Percentiles rank a stretch among this genome's conserved stretches.
phyloP scores from a whole-genome alignment of 495 filamentous ascomycete genomes.

The Penicillium maclennaniae region DNA sequence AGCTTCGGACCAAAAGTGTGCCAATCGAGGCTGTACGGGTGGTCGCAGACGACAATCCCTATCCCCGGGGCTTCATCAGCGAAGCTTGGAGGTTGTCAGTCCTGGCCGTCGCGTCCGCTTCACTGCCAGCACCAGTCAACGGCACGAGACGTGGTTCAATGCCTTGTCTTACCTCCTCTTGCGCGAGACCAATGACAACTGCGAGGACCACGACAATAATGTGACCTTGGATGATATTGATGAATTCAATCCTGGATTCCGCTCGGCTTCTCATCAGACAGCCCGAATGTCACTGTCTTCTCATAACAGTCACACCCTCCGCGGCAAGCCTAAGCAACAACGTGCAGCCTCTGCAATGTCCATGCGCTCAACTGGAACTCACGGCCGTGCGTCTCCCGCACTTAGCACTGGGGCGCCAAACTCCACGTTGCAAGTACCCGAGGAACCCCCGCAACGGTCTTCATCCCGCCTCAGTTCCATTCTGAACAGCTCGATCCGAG shows the following conservation, averaged over 20 bases:
- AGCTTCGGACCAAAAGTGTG: conserved; percentile 90
- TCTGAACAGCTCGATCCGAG: conserved; percentile 44
- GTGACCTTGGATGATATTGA: conserved; percentile 73
- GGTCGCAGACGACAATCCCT: conserved; percentile 92
- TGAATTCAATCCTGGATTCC: conserved; percentile 79
- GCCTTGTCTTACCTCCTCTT: conserved; percentile 89
- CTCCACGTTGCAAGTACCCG: conserved; percentile 37
- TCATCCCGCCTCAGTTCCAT: conserved; percentile 43
- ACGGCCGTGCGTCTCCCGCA: conserved; percentile 41
- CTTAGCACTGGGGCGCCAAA: conserved; percentile 42
- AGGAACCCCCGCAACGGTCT: conserved; percentile 36
- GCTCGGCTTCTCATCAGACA: conserved; percentile 50
- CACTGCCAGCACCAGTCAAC: conserved; percentile 86
- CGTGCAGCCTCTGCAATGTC: conserved; percentile 47
- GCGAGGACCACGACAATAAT: conserved; percentile 56
- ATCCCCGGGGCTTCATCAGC: conserved; percentile 92
- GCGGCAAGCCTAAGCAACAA: conserved; percentile 50
- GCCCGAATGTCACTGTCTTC: conserved; percentile 74
- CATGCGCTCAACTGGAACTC: conserved; percentile 38
- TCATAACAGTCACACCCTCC: conserved; percentile 68
- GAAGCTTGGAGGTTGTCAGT: conserved; percentile 86
- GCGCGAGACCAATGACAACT: conserved; percentile 58
- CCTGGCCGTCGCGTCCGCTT: conserved; percentile 86
- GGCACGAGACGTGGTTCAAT: conserved; percentile 99
- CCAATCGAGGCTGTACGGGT: conserved; percentile 90